These are phyloP conservation scores for Sporothrix inflata DNA, from an alignment of 2,329 filamentous ascomycete species.

Conservation along the genomic window DNA sequence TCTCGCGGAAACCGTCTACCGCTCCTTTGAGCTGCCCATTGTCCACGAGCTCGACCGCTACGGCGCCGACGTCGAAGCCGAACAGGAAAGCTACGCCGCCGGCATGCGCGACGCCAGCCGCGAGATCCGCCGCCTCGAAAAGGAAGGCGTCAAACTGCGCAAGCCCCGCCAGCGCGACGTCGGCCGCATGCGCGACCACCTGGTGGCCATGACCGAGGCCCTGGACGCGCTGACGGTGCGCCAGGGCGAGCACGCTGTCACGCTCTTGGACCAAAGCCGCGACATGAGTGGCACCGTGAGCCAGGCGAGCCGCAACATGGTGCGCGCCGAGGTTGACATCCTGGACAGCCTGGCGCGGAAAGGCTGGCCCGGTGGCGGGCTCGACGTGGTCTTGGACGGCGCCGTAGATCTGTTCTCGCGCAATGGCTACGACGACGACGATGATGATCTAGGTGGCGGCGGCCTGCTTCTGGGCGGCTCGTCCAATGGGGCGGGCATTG, in stretches of 20 bases:
- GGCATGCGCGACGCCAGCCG: constrained; percentile 57
- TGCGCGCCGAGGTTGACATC: constrained; percentile 70
- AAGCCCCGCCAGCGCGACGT: constrained; percentile 64
- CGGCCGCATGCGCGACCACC: constrained; percentile 62
- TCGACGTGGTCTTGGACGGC: constrained; percentile 67
- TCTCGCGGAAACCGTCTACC: constrained; percentile 69
- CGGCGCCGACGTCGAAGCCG: constrained; percentile 65
- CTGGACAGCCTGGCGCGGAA: constrained; percentile 69
- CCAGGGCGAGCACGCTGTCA: constrained; percentile 63
- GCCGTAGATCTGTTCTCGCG: constrained; percentile 57
- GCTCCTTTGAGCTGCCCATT: constrained; percentile 68
- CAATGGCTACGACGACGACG: constrained; percentile 30
- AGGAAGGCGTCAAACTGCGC: constrained; percentile 63
- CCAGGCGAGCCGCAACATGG: constrained; percentile 66
- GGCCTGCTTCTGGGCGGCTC: constrained; percentile 6
- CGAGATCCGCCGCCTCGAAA: constrained; percentile 67
- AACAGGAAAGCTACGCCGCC: constrained; percentile 62
- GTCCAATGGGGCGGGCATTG: constrained; percentile 26
- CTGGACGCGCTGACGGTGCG: constrained; percentile 65
- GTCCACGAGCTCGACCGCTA: constrained; percentile 71
- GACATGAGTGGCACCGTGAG: constrained; percentile 65
- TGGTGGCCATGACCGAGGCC: constrained; percentile 64
- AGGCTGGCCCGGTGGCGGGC: constrained; percentile 67
- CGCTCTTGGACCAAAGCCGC: constrained; percentile 64
- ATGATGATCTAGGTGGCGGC: constrained; percentile 27